Percentiles rank a stretch among this genome's conserved stretches.
phyloP scores from a whole-genome alignment of 139 green algal genomes.

The Microglena sp. region DNA sequence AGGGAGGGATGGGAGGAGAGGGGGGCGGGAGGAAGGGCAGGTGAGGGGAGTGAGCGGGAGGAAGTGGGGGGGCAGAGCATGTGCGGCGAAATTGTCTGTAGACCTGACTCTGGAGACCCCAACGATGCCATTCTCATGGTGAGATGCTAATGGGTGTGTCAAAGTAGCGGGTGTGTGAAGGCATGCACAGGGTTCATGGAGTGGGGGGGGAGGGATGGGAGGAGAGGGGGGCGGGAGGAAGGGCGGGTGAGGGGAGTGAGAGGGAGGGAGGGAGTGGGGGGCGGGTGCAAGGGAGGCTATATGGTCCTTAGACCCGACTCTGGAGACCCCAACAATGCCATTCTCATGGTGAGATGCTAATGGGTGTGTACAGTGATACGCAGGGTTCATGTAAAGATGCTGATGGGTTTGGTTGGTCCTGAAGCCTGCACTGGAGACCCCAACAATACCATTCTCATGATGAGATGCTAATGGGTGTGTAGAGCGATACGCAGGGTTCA shows the following conservation, averaged over 20 bases:
- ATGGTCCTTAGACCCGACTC: slow-evolving; percentile 79
- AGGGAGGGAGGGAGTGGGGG: too few relatives aligned
- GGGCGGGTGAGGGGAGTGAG: too few relatives aligned
- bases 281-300: slow-evolving; percentile 58
- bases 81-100: slow-evolving; percentile 73
- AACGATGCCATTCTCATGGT: slow-evolving; percentile 59
- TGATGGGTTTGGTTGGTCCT: neutral
- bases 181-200: too few relatives aligned
- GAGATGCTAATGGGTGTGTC: too few relatives aligned
- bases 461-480: neutral
- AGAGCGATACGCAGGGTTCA: neutral
- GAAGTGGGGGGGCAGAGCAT: too few relatives aligned
- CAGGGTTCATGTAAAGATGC: too few relatives aligned
- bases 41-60: too few relatives aligned
- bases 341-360: slow-evolving; percentile 50
- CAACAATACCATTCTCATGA: slow-evolving; percentile 39
- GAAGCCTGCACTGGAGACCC: neutral
- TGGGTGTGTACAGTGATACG: too few relatives aligned
- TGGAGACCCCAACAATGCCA: slow-evolving; percentile 68
- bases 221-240: neutral
- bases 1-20: neutral
- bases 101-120: slow-evolving; percentile 78
- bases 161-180: neutral
- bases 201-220: neutral
- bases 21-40: neutral